Conservation (phyloP, 1,284 basidiomycete genomes). For the Cutaneotrichosporon cutaneum region DNA sequence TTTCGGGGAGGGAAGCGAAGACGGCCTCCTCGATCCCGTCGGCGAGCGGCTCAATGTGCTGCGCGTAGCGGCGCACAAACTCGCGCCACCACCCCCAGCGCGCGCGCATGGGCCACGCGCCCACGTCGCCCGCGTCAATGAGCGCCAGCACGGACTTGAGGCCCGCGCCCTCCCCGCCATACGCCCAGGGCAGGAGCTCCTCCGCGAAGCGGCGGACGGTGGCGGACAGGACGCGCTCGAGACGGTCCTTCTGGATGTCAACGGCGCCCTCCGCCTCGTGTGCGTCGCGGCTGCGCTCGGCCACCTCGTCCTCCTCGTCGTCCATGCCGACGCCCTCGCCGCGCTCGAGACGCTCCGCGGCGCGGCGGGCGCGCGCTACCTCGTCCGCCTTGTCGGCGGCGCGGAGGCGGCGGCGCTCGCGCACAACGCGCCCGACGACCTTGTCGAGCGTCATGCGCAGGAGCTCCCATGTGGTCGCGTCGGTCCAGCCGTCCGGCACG, state of each 20-base stretch:
- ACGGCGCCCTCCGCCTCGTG: slow-evolving; percentile 44
- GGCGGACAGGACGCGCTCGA: slow-evolving; percentile 39
- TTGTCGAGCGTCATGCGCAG: slow-evolving; percentile 76
- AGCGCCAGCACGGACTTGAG: slow-evolving; percentile 42
- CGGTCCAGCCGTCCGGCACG: slow-evolving; percentile 52
- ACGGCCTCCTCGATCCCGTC: slow-evolving; percentile 30
- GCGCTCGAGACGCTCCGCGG: slow-evolving; percentile 50
- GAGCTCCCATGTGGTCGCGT: slow-evolving; percentile 76
- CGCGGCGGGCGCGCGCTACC: slow-evolving; percentile 71
- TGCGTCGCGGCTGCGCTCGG: slow-evolving; percentile 41
- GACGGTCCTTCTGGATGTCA: slow-evolving; percentile 39
- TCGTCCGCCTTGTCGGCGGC: slow-evolving; percentile 80
- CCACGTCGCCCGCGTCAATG: slow-evolving; percentile 40
- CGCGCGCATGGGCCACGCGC: slow-evolving; percentile 43
- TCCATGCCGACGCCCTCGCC: slow-evolving; percentile 44
- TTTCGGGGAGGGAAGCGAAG: slow-evolving; percentile 16
- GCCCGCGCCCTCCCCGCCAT: slow-evolving; percentile 27
- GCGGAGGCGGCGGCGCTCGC: slow-evolving; percentile 69
- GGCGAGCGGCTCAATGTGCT: slow-evolving; percentile 33
- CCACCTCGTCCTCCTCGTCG: slow-evolving; percentile 32
- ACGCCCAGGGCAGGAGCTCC: slow-evolving; percentile 38
- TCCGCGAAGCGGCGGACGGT: slow-evolving; percentile 39
- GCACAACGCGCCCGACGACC: slow-evolving; percentile 77
- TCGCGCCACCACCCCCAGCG: slow-evolving; percentile 49
- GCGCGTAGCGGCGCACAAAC: slow-evolving; percentile 42